phyloP scores from a whole-genome alignment of 1,284 basidiomycete species.

The Flammula alnicola region DNA sequence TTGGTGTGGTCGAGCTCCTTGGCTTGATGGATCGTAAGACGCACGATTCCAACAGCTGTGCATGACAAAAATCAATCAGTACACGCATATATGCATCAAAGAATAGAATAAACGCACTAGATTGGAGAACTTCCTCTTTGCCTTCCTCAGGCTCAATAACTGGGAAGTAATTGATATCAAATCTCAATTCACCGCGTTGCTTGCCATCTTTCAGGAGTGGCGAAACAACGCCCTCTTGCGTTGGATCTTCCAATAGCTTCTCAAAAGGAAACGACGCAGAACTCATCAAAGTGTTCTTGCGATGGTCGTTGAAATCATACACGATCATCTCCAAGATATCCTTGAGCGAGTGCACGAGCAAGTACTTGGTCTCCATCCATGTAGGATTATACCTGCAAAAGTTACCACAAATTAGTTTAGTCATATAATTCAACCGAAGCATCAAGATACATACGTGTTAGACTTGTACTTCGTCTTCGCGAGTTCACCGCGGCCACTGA shows the following conservation, averaged over 20 bases:
- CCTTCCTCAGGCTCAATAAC: constrained; percentile 84
- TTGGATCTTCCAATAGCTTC: constrained; percentile 81
- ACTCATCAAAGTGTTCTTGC: constrained; percentile 84
- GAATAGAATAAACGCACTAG: constrained; percentile 47
- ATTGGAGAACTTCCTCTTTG: constrained; percentile 74
- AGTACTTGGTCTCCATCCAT: constrained; percentile 93
- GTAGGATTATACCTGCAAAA: constrained; percentile 75
- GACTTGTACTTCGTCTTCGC: constrained; percentile 77
- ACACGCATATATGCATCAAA: background rate
- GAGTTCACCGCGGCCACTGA: constrained; percentile 78
- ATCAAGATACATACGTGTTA: constrained; percentile 64
- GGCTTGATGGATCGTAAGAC: constrained; percentile 91
- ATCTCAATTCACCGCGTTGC: constrained; percentile 82
- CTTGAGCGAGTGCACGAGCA: constrained; percentile 85
- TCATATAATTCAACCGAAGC: constrained; percentile 5
- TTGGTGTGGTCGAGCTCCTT: constrained; percentile 87
- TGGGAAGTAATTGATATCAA: constrained; percentile 87
- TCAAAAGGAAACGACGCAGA: constrained; percentile 80
- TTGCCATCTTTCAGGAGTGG: constrained; percentile 91
- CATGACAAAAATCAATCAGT: constrained; percentile 11
- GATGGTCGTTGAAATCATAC: constrained; percentile 91
- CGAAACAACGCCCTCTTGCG: constrained; percentile 73
- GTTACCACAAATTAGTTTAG: too few relatives aligned
- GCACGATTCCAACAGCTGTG: constrained; percentile 87
- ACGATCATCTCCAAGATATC: constrained; percentile 82